Percentiles rank a stretch among this genome's conserved stretches.
phyloP scores from a whole-genome alignment of 2,329 filamentous ascomycete genomes.

The Metarhizium robertsii region DNA sequence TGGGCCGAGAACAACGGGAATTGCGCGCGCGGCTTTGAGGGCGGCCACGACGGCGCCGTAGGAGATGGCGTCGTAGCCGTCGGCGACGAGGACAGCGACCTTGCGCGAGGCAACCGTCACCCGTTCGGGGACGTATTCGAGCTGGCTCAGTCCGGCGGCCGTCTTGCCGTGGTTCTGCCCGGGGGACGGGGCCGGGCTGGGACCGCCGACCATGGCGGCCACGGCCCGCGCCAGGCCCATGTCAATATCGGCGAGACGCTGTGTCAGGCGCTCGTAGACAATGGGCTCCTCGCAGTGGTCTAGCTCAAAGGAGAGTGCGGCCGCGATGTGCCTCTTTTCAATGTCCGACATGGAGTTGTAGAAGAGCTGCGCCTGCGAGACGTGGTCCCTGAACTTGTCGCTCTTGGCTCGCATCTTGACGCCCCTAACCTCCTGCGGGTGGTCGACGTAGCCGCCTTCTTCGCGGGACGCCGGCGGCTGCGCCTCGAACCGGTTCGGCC shows the following conservation, averaged over 20 bases:
- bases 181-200: slow-evolving; percentile 42
- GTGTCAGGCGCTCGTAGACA: slow-evolving; percentile 62
- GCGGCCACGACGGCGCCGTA: slow-evolving; percentile 58
- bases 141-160: slow-evolving; percentile 58
- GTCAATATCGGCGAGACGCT: slow-evolving; percentile 64
- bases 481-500: slow-evolving; percentile 32
- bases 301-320: slow-evolving; percentile 66
- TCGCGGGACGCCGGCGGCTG: slow-evolving; percentile 54
- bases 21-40: slow-evolving; percentile 50
- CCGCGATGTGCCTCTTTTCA: slow-evolving; percentile 63
- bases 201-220: slow-evolving; percentile 59
- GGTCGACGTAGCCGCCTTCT: slow-evolving; percentile 62
- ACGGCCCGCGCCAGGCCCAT: slow-evolving; percentile 59
- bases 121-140: slow-evolving; percentile 52
- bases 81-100: slow-evolving; percentile 66
- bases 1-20: slow-evolving; percentile 64
- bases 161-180: slow-evolving; percentile 55
- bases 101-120: slow-evolving; percentile 63
- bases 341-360: slow-evolving; percentile 64
- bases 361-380: slow-evolving; percentile 71
- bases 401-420: slow-evolving; percentile 62
- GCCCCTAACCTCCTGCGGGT: slow-evolving; percentile 51
- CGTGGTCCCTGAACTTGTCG: slow-evolving; percentile 70
- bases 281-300: slow-evolving; percentile 74
- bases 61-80: slow-evolving; percentile 61